Evolutionary conservation across 2,329 filamentous ascomycete genomes (phyloP), one percentile per base, ranked within the genome.

Genomic region (Pseudonectria foliicola): DNA sequence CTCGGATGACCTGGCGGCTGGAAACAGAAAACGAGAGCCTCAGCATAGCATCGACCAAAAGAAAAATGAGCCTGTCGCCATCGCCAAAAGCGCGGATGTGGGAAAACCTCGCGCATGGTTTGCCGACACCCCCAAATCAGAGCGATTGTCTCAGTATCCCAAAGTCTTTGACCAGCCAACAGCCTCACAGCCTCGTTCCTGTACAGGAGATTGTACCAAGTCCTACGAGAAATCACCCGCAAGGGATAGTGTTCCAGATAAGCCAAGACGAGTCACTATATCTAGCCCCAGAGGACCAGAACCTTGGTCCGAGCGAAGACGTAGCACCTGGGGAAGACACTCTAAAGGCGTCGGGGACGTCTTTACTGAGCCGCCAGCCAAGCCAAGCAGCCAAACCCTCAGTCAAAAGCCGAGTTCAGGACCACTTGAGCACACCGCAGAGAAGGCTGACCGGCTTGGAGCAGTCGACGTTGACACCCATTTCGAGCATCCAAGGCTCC

Each of bases 351-450:
- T 29, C 10, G 28, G 31, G 31, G 31, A 38, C 35, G 27, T 25
- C 29, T n/a, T 13, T 26, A 34, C 30, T 34, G 35, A 35, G 28
- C 25, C 29, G 18, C 29, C 33, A 30, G 24, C 28, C 18, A 43
- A 30, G 31, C 35, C 24, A 24, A 10, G 29, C 27, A 34, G 25
- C 29, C n/a, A 21, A 26, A 13, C 28, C 32, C 27, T 33, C 39
- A 29, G 33, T 39, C 13, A 31, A 33, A 28, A 25, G 43, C 24
- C 37, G 46, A 34, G 43, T 41, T 18, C 42, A 46, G 36, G 33
- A 35, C 34, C 43, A 45, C 24, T 31, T 46, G 33, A 34, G 31
- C 33, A 29, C 25, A 13, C 30, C 38, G 23, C 39, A 29, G 30
- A 31, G 27, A 29, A 33, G 36, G 16, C 13, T 38, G 14, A 29